Evolutionary conservation across 2,329 filamentous ascomycete genomes (phyloP).

Genomic region (Fusarium pseudograminearum): DNA sequence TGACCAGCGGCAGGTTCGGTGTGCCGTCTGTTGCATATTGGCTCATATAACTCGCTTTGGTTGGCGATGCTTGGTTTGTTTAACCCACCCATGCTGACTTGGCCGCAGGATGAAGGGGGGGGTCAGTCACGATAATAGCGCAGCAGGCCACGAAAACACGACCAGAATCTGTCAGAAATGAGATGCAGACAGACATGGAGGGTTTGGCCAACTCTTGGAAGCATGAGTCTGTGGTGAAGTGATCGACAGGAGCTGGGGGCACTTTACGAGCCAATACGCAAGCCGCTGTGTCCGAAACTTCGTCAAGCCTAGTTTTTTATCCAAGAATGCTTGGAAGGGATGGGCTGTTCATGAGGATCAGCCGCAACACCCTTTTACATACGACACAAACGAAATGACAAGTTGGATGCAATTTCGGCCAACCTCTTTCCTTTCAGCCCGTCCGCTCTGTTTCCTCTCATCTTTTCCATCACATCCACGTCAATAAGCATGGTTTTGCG

Average conservation of each 20-base stretch:
- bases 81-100: conserved; percentile 46
- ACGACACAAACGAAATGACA: conserved; percentile 35
- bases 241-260: conserved; percentile 38
- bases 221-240: conserved; percentile 16
- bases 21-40: conserved; percentile 45
- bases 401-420: conserved; percentile 43
- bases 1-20: conserved; percentile 44
- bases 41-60: conserved; percentile 38
- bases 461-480: conserved; percentile 30
- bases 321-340: conserved; percentile 31
- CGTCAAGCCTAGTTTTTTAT: conserved; percentile 21
- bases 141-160: conserved; percentile 34
- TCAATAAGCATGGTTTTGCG: conserved; percentile 43
- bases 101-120: conserved; percentile 35
- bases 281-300: conserved; percentile 16
- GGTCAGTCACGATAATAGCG: conserved; percentile 35
- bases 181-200: neutral
- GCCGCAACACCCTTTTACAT: conserved; percentile 26
- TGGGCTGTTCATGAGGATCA: conserved; percentile 41
- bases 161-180: conserved; percentile 15
- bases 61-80: conserved; percentile 42
- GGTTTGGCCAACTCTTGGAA: conserved; percentile 1
- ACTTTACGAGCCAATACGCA: conserved; percentile 30
- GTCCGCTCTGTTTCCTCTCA: conserved; percentile 18
- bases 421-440: conserved; percentile 32